These are phyloP conservation scores for Chaetomium tenue DNA, from an alignment of 495 filamentous ascomycete genomes.

Conservation along the genomic window DNA sequence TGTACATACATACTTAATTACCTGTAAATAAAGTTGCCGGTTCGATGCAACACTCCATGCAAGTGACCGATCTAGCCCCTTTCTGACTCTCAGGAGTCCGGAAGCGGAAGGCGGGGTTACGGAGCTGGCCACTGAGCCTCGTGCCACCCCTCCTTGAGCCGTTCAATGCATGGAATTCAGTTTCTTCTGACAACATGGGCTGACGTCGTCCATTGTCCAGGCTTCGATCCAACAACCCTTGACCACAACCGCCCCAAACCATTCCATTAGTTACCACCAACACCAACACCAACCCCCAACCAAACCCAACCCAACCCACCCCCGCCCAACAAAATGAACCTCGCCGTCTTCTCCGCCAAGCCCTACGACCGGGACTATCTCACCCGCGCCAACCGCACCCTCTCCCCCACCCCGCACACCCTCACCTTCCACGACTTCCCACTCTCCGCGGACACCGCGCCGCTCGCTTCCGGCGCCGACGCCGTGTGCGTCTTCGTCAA, in stretches of 20 bases:
- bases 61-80: neutral
- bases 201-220: too few species aligned
- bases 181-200: too few species aligned
- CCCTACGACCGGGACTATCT: constrained; percentile 59
- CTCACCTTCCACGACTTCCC: constrained; percentile 57
- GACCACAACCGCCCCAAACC: too few species aligned
- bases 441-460: constrained; percentile 54
- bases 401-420: constrained; percentile 23
- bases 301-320: neutral
- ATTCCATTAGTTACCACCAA: too few species aligned
- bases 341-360: constrained; percentile 63
- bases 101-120: neutral
- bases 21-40: neutral
- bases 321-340: constrained; percentile 53
- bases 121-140: neutral
- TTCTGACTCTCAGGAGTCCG: neutral
- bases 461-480: constrained; percentile 52
- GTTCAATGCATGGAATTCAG: too few species aligned
- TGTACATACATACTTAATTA: too few species aligned
- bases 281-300: neutral
- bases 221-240: too few species aligned
- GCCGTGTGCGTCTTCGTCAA: constrained; percentile 74
- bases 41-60: neutral
- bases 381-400: constrained; percentile 33
- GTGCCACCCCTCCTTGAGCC: neutral